Evolutionary conservation across 805 yeast genomes (phyloP).

Genomic region (Clavispora asparagi): DNA sequence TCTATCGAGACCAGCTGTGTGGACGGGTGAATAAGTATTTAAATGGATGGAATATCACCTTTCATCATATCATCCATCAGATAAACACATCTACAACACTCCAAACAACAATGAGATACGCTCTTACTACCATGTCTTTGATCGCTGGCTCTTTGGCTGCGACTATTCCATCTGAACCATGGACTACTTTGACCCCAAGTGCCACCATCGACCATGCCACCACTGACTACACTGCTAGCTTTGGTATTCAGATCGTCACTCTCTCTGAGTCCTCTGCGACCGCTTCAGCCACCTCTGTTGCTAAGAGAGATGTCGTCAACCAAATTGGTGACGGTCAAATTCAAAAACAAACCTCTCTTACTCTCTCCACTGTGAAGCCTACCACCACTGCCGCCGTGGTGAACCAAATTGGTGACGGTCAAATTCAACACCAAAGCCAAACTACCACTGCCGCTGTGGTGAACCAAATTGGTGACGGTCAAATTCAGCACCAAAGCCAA

Average conservation of each 20-base stretch:
- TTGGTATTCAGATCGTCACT: slow-evolving; percentile 67
- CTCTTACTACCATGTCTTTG: slow-evolving; percentile 25
- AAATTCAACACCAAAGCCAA: slow-evolving; percentile 15
- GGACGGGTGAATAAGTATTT: background rate
- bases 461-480: slow-evolving; percentile 14
- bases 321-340: slow-evolving; percentile 21
- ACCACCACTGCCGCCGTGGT: slow-evolving; percentile 20
- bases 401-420: slow-evolving; percentile 30
- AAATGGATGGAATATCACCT: background rate
- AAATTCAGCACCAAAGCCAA: slow-evolving; percentile 12
- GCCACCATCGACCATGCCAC: slow-evolving; percentile 48
- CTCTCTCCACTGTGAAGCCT: background rate
- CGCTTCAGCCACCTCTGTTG: slow-evolving; percentile 22
- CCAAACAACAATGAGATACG: slow-evolving; percentile 9
- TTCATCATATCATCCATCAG: background rate
- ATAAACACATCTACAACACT: background rate
- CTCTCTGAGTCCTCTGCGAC: slow-evolving; percentile 26
- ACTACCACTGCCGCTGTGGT: slow-evolving; percentile 9
- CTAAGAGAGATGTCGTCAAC: slow-evolving; percentile 36
- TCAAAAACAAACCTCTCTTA: slow-evolving; percentile 14
- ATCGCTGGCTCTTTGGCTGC: slow-evolving; percentile 54
- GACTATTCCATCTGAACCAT: slow-evolving; percentile 60
- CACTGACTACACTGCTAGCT: slow-evolving; percentile 50
- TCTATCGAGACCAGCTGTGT: too few species aligned
- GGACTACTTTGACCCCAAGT: slow-evolving; percentile 71